A percentile compares a stretch with the other conserved stretches of the same genome.
These are phyloP conservation scores for Calonectria leucothoes DNA, from an alignment of 2,329 filamentous ascomycete genomes.

Conservation along the genomic window DNA sequence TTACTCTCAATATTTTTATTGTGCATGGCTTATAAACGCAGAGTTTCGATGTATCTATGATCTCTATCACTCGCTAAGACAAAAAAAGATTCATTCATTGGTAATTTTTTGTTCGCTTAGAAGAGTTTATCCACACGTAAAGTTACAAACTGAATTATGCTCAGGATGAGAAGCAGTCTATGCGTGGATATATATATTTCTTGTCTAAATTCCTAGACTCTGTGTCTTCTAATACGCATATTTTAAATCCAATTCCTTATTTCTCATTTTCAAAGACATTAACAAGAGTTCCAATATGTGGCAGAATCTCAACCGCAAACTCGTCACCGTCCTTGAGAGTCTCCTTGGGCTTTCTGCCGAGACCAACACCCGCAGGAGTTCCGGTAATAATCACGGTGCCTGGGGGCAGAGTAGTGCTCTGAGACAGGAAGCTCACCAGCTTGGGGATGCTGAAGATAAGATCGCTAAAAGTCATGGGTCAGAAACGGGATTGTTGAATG, in stretches of 20 bases:
- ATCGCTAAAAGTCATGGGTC: conserved; percentile 52
- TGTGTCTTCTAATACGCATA: neutral
- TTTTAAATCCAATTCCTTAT: neutral
- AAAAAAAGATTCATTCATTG: neutral
- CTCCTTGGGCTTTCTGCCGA: conserved; percentile 73
- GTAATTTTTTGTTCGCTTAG: neutral
- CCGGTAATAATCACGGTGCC: conserved; percentile 75
- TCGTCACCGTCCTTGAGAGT: conserved; percentile 77
- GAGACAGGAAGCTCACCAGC: conserved; percentile 69
- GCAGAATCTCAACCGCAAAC: conserved; percentile 56
- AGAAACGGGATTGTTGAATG: neutral
- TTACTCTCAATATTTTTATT: neutral
- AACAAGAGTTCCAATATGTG: conserved; percentile 55
- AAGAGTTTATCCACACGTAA: neutral
- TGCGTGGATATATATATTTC: neutral
- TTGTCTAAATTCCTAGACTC: neutral
- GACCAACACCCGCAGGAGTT: conserved; percentile 76
- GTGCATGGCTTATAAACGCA: neutral
- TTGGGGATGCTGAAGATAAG: conserved; percentile 72
- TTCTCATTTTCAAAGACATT: conserved; percentile 46
- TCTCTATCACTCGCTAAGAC: neutral
- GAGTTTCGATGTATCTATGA: neutral
- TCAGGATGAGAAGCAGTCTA: neutral
- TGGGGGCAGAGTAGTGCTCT: conserved; percentile 70
- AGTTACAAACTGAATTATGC: no score